Base-by-base conservation (phyloP, 2,329 filamentous ascomycete genomes). In the Diaporthe velutina region DNA sequence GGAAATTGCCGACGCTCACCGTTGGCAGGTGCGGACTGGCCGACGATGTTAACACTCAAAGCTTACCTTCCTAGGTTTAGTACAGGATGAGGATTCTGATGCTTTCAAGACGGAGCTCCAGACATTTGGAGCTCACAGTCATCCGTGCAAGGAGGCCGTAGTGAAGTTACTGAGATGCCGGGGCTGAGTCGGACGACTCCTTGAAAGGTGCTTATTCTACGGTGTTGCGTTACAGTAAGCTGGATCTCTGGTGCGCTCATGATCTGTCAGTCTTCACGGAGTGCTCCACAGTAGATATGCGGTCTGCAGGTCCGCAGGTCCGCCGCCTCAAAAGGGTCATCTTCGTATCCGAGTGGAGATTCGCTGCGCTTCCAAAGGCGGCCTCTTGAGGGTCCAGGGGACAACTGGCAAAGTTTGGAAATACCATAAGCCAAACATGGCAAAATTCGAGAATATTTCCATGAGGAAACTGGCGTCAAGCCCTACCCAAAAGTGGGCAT, bases 391-490 rank as follows among this genome's bases (percentile, higher is more conserved):
- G 35, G 7, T 45, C 25, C 70, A 72, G 57, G 25, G 57, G 25
- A 72, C 35, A 45, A 33, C n/a, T 13, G 42, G 48, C 45, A n/a
- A 54, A 7, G 55, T 54, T 40, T 12, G 8, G 38, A 64, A 72
- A 64, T 54, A 25, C 70, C 70, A 72, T 72, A 19, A 1, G 35
- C 57, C 28, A 33, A 64, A 72, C 35, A 64, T 10, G 70, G 70
- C 70, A 72, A 42, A 64, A 30, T 61, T 72, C 57, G 33, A n/a
- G 70, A 64, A 72, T 33, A 72, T 54, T 52, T 72, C n/a, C 45
- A 71, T 61, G 42, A 30, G 30, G 2, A n/a, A 52, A 61, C n/a
- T 45, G 19, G 42, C 22, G 54, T 60, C 54, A 52, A 19, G 22
- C 33, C 33, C 17, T 38, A 25, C 19, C 55, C 45, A 50, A 54